Conservation (phyloP, 2,329 filamentous ascomycete genomes). For the Cladosporium sp. region DNA sequence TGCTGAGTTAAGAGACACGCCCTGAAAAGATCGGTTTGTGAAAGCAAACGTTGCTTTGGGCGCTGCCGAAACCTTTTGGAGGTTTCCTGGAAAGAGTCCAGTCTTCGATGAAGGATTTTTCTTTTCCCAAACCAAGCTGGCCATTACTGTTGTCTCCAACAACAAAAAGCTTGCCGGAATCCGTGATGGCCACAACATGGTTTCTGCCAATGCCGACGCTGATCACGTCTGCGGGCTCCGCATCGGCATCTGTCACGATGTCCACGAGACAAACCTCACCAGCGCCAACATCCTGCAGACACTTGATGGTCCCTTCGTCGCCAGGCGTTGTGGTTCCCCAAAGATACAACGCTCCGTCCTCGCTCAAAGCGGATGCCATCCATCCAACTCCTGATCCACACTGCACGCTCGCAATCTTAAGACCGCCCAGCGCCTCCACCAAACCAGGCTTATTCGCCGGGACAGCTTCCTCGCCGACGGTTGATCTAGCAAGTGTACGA, state of each 20-base stretch:
- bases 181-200: constrained; percentile 55
- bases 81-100: constrained; percentile 18
- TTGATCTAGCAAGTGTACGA: constrained; percentile 52
- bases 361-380: constrained; percentile 53
- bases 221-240: constrained; percentile 40
- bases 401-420: constrained; percentile 51
- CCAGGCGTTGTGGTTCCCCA: constrained; percentile 48
- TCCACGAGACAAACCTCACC: constrained; percentile 28
- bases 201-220: constrained; percentile 56
- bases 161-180: constrained; percentile 48
- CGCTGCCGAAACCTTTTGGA: constrained; percentile 21
- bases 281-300: constrained; percentile 18
- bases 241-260: constrained; percentile 38
- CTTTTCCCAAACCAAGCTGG: constrained; percentile 48
- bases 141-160: constrained; percentile 55
- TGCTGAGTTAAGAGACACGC: constrained; percentile 38
- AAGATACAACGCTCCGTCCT: constrained; percentile 54
- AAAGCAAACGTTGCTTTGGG: constrained; percentile 21
- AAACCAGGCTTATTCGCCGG: constrained; percentile 44
- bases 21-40: background rate
- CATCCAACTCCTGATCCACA: constrained; percentile 45
- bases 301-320: constrained; percentile 18
- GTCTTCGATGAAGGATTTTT: constrained; percentile 19
- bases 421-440: constrained; percentile 47
- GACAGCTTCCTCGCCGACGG: constrained; percentile 32